Conservation (phyloP, 2,329 filamentous ascomycete genomes). For the Arachnopeziza araneosa region DNA sequence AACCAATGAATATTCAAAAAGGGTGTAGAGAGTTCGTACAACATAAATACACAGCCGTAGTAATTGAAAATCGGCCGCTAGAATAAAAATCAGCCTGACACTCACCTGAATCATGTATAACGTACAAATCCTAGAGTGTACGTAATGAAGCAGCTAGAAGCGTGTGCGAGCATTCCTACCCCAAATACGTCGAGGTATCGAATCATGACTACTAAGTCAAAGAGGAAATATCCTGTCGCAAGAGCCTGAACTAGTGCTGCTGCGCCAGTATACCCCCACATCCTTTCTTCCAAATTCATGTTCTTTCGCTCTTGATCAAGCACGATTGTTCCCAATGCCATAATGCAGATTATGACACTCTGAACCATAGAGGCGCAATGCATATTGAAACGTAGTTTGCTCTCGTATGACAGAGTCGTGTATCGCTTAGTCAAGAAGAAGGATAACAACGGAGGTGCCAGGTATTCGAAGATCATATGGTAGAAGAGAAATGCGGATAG, state of each 20-base stretch:
- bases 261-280: conserved; percentile 74
- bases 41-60: conserved; percentile 72
- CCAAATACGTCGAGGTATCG: conserved; percentile 58
- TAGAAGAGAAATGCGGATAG: conserved; percentile 61
- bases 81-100: conserved; percentile 6
- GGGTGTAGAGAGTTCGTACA: conserved; percentile 78
- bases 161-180: conserved; percentile 58
- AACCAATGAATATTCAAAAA: conserved; percentile 89
- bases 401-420: conserved; percentile 52
- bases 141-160: conserved; percentile 57
- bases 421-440: conserved; percentile 56
- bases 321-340: conserved; percentile 67
- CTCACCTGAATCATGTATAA: conserved; percentile 20
- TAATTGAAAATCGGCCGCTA: conserved; percentile 78
- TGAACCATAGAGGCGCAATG: conserved; percentile 77
- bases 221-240: conserved; percentile 58
- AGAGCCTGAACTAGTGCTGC: conserved; percentile 67
- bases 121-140: conserved; percentile 75
- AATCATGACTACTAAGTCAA: conserved; percentile 20
- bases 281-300: conserved; percentile 60
- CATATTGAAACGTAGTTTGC: conserved; percentile 70
- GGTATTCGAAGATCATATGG: conserved; percentile 55
- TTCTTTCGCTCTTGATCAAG: conserved; percentile 57
- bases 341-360: conserved; percentile 59
- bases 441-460: conserved; percentile 61